These are phyloP conservation scores for Aspergillus floridensis DNA, from an alignment of 2,329 filamentous ascomycete species.

Conservation along the genomic window DNA sequence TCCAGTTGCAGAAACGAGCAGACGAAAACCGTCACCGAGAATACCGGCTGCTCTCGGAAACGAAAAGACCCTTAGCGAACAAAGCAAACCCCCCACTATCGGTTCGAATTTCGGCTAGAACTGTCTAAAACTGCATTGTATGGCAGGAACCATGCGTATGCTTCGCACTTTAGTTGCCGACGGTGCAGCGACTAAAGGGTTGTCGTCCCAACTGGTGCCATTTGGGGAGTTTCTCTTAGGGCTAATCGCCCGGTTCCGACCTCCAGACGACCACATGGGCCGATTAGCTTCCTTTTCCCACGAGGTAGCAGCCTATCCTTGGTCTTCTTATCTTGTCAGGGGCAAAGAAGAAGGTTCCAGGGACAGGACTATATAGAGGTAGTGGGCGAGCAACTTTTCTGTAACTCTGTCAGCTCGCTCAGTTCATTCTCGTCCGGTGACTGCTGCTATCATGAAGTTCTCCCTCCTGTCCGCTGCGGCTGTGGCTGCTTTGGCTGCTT, in stretches of 20 bases:
- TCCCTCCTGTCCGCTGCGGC: neutral
- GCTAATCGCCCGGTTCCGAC: neutral
- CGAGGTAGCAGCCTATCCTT: neutral
- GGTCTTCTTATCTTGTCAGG: neutral
- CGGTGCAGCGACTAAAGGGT: neutral
- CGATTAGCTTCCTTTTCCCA: neutral
- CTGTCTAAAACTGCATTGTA: neutral
- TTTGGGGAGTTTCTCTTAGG: neutral
- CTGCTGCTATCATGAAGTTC: conserved; percentile 2
- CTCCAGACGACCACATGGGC: neutral
- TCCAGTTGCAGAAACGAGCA: neutral
- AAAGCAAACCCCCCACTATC: neutral
- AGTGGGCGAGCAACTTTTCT: neutral
- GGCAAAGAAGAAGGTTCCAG: neutral
- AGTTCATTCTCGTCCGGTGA: neutral
- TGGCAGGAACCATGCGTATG: neutral
- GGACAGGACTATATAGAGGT: conserved; percentile 1
- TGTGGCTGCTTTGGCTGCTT: conserved; percentile 5
- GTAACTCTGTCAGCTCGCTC: neutral
- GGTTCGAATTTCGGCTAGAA: neutral
- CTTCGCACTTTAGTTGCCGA: neutral
- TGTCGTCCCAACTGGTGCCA: neutral
- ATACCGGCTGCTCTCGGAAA: neutral
- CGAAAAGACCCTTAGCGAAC: neutral
- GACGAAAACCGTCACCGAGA: neutral